Conservation (phyloP, 23 red algal genomes). For the Gracilaria gracilis region DNA sequence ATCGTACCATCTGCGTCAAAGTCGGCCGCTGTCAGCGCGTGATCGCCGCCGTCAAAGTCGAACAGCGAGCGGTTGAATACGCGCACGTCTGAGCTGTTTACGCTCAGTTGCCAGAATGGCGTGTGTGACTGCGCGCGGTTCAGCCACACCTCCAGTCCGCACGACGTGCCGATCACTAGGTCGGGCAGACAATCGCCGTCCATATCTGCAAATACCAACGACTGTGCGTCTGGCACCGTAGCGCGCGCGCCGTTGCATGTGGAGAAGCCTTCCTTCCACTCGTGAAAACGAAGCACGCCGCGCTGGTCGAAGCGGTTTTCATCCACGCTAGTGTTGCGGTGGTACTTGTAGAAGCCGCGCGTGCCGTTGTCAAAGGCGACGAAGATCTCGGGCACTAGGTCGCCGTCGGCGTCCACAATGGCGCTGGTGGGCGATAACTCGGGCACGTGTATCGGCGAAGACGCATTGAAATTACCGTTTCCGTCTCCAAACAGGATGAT, state of each 20-base stretch:
- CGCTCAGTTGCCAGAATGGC: conserved; percentile 63
- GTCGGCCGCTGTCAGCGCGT: conserved; percentile 66
- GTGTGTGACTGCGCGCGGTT: conserved; percentile 34
- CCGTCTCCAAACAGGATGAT: conserved; percentile 76
- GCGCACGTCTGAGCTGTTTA: conserved; percentile 37
- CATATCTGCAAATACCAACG: conserved; percentile 86
- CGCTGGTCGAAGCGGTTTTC: conserved; percentile 12
- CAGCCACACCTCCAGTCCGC: conserved; percentile 82
- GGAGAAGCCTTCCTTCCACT: conserved; percentile 4
- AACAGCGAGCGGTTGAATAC: conserved; percentile 59
- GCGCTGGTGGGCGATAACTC: conserved; percentile 24
- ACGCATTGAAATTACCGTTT: conserved; percentile 64
- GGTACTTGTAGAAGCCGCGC: conserved; percentile 75
- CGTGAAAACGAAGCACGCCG: conserved; percentile 19
- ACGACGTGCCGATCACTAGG: conserved; percentile 80
- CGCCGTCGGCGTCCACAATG: conserved; percentile 85
- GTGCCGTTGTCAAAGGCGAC: conserved; percentile 73
- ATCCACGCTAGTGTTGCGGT: neutral
- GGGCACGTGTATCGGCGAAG: conserved; percentile 19
- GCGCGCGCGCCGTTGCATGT: conserved; percentile 12
- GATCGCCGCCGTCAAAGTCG: conserved; percentile 60
- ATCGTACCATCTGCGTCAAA: conserved; percentile 84
- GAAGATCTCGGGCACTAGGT: conserved; percentile 90
- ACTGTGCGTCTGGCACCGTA: conserved; percentile 21
- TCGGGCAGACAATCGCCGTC: conserved; percentile 98